These are phyloP conservation scores for Rosa rugosa DNA, from an alignment of 306 rosid genomes.

Conservation along the genomic window DNA sequence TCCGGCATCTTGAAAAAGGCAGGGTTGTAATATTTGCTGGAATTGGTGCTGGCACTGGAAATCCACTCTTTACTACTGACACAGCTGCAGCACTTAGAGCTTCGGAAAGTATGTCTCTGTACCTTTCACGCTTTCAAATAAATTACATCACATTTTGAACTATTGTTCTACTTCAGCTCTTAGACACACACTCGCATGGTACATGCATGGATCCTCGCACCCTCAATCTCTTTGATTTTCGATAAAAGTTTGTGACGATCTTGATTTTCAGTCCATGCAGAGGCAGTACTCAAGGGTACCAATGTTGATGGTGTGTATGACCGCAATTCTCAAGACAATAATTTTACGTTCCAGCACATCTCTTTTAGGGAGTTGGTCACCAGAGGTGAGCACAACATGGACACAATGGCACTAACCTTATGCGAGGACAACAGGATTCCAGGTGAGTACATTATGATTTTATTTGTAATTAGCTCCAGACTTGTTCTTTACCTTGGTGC, in stretches of 20 bases:
- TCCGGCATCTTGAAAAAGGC: constrained; percentile 55
- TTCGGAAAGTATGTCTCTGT: constrained; percentile 40
- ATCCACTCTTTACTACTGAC: constrained; percentile 48
- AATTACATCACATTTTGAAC: not conserved
- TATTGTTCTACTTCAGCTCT: not conserved
- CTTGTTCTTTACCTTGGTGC: not conserved
- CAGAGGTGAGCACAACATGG: constrained; percentile 48
- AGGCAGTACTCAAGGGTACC: constrained; percentile 53
- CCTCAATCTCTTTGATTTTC: constrained; percentile 4
- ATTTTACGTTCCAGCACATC: constrained; percentile 53
- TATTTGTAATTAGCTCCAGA: not conserved
- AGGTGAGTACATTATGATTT: constrained; percentile 26
- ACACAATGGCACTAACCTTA: constrained; percentile 44
- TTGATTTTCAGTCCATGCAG: constrained; percentile 46
- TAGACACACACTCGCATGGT: not conserved
- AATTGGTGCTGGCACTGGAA: constrained; percentile 47
- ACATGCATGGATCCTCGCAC: not conserved
- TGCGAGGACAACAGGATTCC: constrained; percentile 52
- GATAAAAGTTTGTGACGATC: constrained; percentile 3
- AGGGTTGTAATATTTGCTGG: constrained; percentile 56
- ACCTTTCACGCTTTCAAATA: not conserved
- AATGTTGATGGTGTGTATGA: constrained; percentile 55
- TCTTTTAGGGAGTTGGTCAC: constrained; percentile 43
- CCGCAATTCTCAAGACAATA: constrained; percentile 51
- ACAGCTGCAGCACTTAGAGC: constrained; percentile 50